phyloP scores from a whole-genome alignment of 345 rosid genomes.

The Moringa oleifera region DNA sequence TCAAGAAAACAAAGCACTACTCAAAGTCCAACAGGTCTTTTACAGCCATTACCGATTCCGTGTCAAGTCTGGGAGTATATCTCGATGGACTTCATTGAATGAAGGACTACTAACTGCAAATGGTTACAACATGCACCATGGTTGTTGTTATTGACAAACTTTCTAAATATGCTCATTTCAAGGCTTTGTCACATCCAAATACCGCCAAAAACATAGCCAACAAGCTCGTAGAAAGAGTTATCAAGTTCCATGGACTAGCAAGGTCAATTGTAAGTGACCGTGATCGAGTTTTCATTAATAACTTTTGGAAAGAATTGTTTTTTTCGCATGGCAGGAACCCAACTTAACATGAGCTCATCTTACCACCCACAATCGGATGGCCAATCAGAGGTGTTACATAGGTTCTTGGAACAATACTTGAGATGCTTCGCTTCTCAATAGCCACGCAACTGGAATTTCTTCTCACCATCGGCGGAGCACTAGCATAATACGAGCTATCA shows the following conservation, averaged over 20 bases:
- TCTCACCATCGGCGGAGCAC: background rate
- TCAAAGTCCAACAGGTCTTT: background rate
- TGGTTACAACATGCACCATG: background rate
- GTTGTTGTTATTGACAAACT: background rate
- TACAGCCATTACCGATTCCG: background rate
- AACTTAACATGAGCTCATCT: background rate
- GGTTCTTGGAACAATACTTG: background rate
- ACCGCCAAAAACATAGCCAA: too few species aligned
- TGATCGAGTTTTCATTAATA: background rate
- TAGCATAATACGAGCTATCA: background rate
- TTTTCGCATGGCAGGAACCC: background rate
- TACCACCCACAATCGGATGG: background rate
- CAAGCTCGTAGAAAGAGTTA: background rate
- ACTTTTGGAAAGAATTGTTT: background rate
- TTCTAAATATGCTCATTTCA: background rate
- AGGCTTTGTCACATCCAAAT: background rate
- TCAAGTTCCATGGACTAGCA: background rate
- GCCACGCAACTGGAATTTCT: too few species aligned
- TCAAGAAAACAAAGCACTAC: background rate
- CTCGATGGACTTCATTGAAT: background rate
- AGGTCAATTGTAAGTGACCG: background rate
- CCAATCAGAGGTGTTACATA: background rate
- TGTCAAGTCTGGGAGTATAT: background rate
- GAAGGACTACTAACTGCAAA: background rate
- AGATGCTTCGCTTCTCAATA: background rate